phyloP scores from a whole-genome alignment of 345 rosid genomes.

The Hypericum perforatum region DNA sequence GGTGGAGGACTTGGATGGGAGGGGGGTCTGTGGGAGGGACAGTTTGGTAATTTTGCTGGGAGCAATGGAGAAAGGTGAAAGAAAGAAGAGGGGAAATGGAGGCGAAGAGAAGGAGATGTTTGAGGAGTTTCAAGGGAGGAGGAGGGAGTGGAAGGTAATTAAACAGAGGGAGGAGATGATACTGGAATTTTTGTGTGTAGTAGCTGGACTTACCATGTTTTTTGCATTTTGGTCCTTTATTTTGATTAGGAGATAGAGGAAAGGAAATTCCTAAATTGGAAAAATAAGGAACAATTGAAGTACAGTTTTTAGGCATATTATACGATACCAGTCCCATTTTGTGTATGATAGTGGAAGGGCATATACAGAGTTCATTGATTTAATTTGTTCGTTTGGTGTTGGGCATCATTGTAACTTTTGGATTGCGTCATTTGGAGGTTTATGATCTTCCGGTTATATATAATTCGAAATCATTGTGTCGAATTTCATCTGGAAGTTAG shows the following conservation, averaged over 20 bases:
- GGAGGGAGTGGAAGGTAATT: conserved; percentile 28
- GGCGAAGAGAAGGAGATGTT: conserved; percentile 29
- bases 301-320: too few species aligned
- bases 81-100: conserved; percentile 17
- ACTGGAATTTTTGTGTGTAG: conserved; percentile 11
- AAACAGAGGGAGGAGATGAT: conserved; percentile 23
- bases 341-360: too few species aligned
- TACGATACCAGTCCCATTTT: too few species aligned
- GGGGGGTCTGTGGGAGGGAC: conserved; percentile 46
- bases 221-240: conserved; percentile 45
- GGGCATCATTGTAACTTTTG: too few species aligned
- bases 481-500: too few species aligned
- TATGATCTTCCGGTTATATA: too few species aligned
- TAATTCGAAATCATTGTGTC: too few species aligned
- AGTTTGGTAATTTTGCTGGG: conserved; percentile 47
- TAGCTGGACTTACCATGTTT: conserved; percentile 36
- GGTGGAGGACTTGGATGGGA: conserved; percentile 77
- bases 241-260: conserved; percentile 25
- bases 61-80: conserved; percentile 33
- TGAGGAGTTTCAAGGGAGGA: conserved; percentile 34
- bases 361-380: too few species aligned
- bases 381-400: too few species aligned
- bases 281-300: not conserved
- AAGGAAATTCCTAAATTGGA: too few species aligned
- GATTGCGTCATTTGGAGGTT: too few species aligned